A percentile compares a stretch with the other conserved stretches of the same genome.
These are phyloP conservation scores for Paecilomyces fulvus DNA, from an alignment of 2,329 filamentous ascomycete genomes.

Conservation along the genomic window DNA sequence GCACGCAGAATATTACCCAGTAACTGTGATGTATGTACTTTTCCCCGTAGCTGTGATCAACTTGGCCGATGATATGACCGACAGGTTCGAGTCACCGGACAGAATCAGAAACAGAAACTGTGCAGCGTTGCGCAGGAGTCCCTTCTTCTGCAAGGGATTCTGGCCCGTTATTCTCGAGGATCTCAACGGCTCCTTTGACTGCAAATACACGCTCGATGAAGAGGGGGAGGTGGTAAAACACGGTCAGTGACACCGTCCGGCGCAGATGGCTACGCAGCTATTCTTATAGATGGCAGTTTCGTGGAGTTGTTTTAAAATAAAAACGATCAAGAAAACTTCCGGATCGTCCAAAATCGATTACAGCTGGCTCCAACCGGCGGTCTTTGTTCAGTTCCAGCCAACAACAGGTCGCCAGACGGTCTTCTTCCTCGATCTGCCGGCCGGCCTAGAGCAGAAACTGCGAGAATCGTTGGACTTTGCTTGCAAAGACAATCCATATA, in stretches of 20 bases:
- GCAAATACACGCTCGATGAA: constrained; percentile 6
- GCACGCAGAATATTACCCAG: neutral
- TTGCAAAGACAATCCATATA: constrained; percentile 8
- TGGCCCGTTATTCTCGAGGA: constrained; percentile 6
- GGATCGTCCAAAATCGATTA: constrained; percentile 5
- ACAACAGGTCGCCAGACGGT: constrained; percentile 5
- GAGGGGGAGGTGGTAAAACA: neutral
- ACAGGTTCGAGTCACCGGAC: neutral
- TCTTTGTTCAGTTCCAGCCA: constrained; percentile 14
- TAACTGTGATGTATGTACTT: neutral
- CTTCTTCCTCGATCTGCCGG: constrained; percentile 8
- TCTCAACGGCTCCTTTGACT: constrained; percentile 14
- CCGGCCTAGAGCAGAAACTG: constrained; percentile 1
- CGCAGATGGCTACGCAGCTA: neutral
- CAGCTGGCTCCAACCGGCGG: constrained; percentile 12
- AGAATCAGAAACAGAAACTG: neutral
- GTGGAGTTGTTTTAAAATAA: constrained; percentile 18
- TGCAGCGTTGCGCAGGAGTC: neutral
- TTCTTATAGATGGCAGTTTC: constrained; percentile 8
- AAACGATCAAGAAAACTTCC: constrained; percentile 2
- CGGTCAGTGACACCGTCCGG: neutral
- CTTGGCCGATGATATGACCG: neutral
- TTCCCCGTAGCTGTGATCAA: neutral
- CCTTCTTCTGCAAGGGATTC: constrained; percentile 5
- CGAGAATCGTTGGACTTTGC: neutral